Evolutionary conservation across 2,329 filamentous ascomycete species (phyloP).

Genomic region (Penicillium sp.): DNA sequence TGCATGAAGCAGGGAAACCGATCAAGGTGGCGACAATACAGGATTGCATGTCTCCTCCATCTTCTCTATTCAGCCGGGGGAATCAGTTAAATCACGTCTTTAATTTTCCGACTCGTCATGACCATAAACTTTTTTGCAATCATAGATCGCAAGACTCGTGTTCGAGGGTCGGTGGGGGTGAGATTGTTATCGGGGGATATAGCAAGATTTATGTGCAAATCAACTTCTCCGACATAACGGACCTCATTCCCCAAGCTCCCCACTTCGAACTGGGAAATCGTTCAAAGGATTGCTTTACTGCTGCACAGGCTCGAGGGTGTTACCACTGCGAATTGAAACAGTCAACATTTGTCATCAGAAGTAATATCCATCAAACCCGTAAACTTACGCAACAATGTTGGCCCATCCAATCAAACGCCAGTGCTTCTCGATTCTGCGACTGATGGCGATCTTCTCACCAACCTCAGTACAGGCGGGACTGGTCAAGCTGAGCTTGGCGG

Average conservation of each 20-base stretch:
- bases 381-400: constrained; percentile 63
- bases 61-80: constrained; percentile 34
- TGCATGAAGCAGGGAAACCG: constrained; percentile 14
- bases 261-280: constrained; percentile 18
- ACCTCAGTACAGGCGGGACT: constrained; percentile 95
- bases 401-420: constrained; percentile 95
- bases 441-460: constrained; percentile 96
- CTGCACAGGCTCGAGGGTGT: constrained; percentile 47
- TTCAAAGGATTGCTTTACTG: constrained; percentile 32
- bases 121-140: constrained; percentile 31
- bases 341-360: constrained; percentile 2
- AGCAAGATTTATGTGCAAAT: constrained; percentile 8
- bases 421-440: constrained; percentile 97
- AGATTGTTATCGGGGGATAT: constrained; percentile 9
- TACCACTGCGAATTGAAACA: constrained; percentile 36
- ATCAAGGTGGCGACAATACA: constrained; percentile 18
- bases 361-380: not conserved
- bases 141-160: constrained; percentile 19
- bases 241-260: constrained; percentile 7
- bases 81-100: constrained; percentile 31
- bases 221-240: constrained; percentile 13
- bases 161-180: constrained; percentile 18
- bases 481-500: constrained; percentile 88
- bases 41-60: constrained; percentile 17
- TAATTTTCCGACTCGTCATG: constrained; percentile 27